Conservation (phyloP, 2,329 filamentous ascomycete genomes). For the Neofusicoccum ribis region DNA sequence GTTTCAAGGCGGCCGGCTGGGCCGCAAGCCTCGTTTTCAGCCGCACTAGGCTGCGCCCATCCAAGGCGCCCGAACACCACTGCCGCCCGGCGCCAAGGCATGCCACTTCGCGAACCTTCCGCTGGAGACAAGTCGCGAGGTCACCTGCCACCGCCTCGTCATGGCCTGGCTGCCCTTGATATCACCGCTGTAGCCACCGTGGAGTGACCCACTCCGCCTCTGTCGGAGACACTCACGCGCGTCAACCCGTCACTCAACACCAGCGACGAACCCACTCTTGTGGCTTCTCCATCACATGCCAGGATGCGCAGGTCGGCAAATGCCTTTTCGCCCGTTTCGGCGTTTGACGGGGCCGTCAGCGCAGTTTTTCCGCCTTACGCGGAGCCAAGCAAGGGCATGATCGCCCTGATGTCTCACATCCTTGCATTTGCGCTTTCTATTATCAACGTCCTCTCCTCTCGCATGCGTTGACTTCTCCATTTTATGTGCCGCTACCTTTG, state of each 20-base stretch:
- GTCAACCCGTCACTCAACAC: neutral
- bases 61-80: neutral
- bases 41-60: neutral
- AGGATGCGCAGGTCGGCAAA: neutral
- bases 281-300: neutral
- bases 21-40: conserved; percentile 8
- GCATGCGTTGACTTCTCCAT: neutral
- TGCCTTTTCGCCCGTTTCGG: neutral
- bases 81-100: neutral
- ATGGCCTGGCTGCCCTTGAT: neutral
- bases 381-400: neutral
- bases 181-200: neutral
- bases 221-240: no score
- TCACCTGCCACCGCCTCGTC: neutral
- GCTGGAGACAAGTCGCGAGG: neutral
- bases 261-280: neutral
- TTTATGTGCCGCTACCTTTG: neutral
- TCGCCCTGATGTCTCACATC: neutral
- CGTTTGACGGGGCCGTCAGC: neutral
- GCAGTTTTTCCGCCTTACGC: neutral
- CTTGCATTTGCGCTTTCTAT: neutral
- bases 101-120: conserved; percentile 1
- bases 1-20: neutral
- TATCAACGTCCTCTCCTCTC: neutral
- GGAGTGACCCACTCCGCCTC: neutral